Percentiles rank a stretch among this genome's conserved stretches.
phyloP scores from a whole-genome alignment of 1,139 yeast species.

The Debaryomyces subglobosus region DNA sequence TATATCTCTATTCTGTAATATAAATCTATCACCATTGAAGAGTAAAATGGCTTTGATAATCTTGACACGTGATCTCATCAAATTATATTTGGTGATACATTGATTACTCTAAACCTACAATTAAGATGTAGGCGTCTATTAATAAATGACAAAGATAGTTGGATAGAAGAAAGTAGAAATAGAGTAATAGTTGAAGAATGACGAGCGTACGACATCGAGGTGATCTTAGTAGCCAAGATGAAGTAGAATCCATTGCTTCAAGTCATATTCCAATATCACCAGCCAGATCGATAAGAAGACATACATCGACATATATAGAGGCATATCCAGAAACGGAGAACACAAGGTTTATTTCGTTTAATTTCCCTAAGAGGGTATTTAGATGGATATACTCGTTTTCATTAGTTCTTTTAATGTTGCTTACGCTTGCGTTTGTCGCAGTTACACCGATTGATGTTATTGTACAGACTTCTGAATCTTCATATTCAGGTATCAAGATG shows the following conservation, averaged over 20 bases:
- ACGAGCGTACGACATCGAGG: constrained; percentile 3
- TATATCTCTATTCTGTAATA: constrained; percentile 1
- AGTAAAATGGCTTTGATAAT: not conserved
- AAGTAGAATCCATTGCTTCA: constrained; percentile 4
- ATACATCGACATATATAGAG: constrained; percentile 5
- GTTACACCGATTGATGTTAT: constrained; percentile 79
- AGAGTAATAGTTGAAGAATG: not conserved
- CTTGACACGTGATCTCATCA: not conserved
- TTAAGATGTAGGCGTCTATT: not conserved
- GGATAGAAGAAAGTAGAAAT: not conserved
- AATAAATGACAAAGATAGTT: not conserved
- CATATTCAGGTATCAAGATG: constrained; percentile 64
- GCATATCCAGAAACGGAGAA: constrained; percentile 1
- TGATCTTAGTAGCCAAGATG: not conserved
- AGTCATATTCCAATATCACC: not conserved
- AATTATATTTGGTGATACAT: not conserved
- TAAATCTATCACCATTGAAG: not conserved
- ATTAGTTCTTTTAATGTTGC: constrained; percentile 49
- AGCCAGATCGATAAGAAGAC: constrained; percentile 4
- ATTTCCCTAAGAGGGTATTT: constrained; percentile 41
- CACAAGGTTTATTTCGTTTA: constrained; percentile 14
- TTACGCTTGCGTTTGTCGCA: constrained; percentile 59
- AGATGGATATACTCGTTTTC: constrained; percentile 61
- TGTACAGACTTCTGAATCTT: constrained; percentile 59
- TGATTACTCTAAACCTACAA: not conserved